phyloP scores from a whole-genome alignment of 2,329 filamentous ascomycete genomes.

The Penicillium sp. region DNA sequence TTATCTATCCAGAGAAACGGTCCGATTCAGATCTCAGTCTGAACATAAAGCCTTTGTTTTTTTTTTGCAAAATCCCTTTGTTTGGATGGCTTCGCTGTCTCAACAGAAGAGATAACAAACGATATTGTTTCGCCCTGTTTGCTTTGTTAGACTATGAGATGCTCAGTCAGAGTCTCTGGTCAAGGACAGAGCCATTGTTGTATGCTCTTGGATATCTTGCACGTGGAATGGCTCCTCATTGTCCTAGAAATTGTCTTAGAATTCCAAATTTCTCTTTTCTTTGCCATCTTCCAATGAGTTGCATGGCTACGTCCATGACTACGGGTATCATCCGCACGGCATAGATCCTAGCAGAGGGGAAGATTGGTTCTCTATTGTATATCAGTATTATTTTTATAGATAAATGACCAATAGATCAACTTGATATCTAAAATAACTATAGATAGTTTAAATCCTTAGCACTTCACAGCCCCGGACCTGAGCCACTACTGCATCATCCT shows the following conservation, averaged over 20 bases:
- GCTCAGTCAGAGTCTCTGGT: neutral
- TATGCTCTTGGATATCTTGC: neutral
- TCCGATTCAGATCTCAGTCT: neutral
- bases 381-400: neutral
- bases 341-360: neutral
- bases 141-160: neutral
- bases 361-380: neutral
- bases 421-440: neutral
- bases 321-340: neutral
- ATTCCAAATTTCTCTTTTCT: neutral
- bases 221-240: neutral
- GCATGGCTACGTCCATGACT: no score
- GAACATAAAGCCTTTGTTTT: conserved; percentile 3
- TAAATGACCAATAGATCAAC: neutral
- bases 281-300: neutral
- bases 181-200: conserved; percentile 4
- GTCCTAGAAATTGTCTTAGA: neutral
- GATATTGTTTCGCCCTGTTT: neutral
- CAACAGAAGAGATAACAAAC: neutral
- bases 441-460: neutral
- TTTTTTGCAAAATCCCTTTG: neutral
- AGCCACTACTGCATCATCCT: neutral
- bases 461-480: neutral
- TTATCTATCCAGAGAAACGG: neutral
- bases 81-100: neutral